Conservation (phyloP, 345 rosid species). For the Euphorbia tirucalli region DNA sequence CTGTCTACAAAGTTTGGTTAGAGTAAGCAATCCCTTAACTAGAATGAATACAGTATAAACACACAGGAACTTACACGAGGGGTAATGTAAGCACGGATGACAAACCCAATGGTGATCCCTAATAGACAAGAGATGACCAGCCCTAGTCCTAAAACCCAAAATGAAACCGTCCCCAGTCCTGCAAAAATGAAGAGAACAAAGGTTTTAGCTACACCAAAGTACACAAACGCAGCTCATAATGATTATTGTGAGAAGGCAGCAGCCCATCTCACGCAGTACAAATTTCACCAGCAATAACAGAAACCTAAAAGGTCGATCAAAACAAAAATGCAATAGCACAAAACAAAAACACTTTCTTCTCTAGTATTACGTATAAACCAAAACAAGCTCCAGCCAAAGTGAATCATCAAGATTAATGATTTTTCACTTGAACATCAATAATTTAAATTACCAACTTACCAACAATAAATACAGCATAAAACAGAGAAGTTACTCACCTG, state of each 20-base stretch:
- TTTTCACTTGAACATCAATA: neutral
- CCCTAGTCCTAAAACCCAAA: conserved; percentile 39
- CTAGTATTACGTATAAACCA: neutral
- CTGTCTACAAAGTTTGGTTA: conserved; percentile 59
- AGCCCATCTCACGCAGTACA: too few relatives aligned
- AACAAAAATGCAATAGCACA: neutral
- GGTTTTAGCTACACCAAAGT: too few relatives aligned
- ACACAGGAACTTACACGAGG: conserved; percentile 40
- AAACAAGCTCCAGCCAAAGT: neutral
- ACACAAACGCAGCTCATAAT: too few relatives aligned
- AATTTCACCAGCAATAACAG: neutral
- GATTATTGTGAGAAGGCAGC: too few relatives aligned
- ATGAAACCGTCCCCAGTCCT: conserved; percentile 34
- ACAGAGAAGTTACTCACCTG: conserved; percentile 34
- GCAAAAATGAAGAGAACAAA: conserved; percentile 9
- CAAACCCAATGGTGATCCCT: conserved; percentile 39
- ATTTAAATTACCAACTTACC: neutral
- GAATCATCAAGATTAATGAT: neutral
- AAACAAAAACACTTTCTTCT: neutral
- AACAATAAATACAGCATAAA: neutral
- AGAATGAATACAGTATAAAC: neutral
- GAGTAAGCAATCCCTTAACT: conserved; percentile 10
- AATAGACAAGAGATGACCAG: conserved; percentile 38
- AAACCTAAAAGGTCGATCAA: neutral
- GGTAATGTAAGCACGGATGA: conserved; percentile 30